Evolutionary conservation across 352 stramenopile species (phyloP).

Genomic region (Phytophthora fragariaefolia): DNA sequence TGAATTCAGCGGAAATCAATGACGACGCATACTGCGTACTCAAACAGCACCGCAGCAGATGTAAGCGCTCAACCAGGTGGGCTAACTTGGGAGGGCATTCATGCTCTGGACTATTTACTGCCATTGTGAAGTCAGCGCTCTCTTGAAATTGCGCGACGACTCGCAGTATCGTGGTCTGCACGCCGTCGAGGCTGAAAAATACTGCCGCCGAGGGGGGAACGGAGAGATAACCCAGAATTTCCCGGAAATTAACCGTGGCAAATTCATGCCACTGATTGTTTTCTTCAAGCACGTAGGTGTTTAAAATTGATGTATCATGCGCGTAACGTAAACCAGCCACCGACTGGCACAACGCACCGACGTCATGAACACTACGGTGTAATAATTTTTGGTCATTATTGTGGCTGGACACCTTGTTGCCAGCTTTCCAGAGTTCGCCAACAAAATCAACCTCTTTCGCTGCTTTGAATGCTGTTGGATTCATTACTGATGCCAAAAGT

Average conservation of each 20-base stretch:
- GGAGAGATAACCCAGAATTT: conserved; percentile 21
- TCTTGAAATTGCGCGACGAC: conserved; percentile 21
- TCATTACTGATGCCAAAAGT: conserved; percentile 10
- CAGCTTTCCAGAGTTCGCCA: conserved; percentile 12
- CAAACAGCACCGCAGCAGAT: conserved; percentile 45
- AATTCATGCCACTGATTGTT: conserved; percentile 7
- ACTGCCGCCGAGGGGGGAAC: not conserved
- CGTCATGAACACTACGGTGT: not conserved
- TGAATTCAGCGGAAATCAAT: conserved; percentile 12
- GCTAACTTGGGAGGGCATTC: conserved; percentile 35
- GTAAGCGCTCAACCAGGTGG: conserved; percentile 14
- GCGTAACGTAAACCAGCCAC: conserved; percentile 5
- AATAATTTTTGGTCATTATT: conserved; percentile 1
- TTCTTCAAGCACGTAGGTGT: conserved; percentile 1
- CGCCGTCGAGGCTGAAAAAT: conserved; percentile 27
- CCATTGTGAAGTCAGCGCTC: conserved; percentile 34
- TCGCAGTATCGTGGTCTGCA: conserved; percentile 23
- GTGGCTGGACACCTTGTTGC: not conserved
- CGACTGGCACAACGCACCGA: conserved; percentile 13
- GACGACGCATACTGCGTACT: conserved; percentile 37
- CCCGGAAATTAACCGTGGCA: conserved; percentile 3
- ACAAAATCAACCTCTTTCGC: conserved; percentile 19
- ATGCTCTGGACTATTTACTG: conserved; percentile 48
- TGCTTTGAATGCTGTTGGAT: conserved; percentile 9
- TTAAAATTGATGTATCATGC: not conserved